Base-by-base conservation (phyloP, 2,329 filamentous ascomycete genomes). In the Clathrospora elynae region DNA sequence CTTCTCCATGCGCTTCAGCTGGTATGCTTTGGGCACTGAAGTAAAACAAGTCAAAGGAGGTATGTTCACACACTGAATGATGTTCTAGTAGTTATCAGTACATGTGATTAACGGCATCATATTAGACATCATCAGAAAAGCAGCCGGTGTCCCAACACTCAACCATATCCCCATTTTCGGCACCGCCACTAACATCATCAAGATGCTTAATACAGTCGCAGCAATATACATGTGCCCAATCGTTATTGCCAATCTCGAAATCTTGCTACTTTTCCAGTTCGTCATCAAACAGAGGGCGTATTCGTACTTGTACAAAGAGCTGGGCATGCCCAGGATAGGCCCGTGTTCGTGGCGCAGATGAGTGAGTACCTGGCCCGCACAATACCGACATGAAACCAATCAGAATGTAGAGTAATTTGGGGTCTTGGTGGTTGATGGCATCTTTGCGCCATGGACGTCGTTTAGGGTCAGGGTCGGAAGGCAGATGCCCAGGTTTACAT, bases 331-430 rank as follows among this genome's bases (percentile, higher is more conserved):
- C 5, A 26, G 19, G 13, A 19, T 37, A 7, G 35, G 35, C 35
- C 35, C 8, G 35, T 37, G 16, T 37, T 24, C 10, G 29, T 29
- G 35, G 29, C 35, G 16, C 35, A 37, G 35, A 28, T 37, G 35
- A 28, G 35, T 29, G 22, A 37, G 35, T 28, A 28, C 22, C n/a
- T n/a, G n/a, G n/a, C n/a, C n/a, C n/a, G n/a, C n/a, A n/a, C n/a
- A n/a, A n/a, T n/a, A n/a, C n/a, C n/a, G n/a, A n/a, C n/a, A n/a
- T n/a, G n/a, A n/a, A n/a, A n/a, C n/a, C n/a, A n/a, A n/a, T n/a
- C n/a, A n/a, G n/a, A n/a, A n/a, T 30, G 12, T 11, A 30, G 28
- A 30, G 28, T 14, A 30, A 30, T 30, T 30, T 16, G 28, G 28
- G 8, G 17, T 30, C n/a, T 10, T 30, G 7, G 17, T 30, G 28